Conservation (phyloP, 1,284 basidiomycete genomes). For the Rhizoctonia solani region DNA sequence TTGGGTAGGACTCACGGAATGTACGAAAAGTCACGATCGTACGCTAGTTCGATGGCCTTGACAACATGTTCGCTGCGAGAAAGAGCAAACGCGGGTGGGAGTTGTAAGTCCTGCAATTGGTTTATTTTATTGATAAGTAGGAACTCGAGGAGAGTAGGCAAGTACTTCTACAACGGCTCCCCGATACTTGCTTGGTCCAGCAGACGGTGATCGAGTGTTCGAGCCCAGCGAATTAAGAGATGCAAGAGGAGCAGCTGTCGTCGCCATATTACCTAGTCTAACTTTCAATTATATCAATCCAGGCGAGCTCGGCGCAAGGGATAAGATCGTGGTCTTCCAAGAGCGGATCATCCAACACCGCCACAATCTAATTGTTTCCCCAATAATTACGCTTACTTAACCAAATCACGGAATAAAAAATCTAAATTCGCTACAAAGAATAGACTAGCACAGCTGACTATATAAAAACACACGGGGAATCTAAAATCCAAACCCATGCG, state of each 20-base stretch:
- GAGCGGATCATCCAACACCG: too few species aligned
- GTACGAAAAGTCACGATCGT: conserved; percentile 88
- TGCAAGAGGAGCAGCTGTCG: conserved; percentile 16
- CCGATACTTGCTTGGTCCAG: conserved; percentile 62
- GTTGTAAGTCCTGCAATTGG: conserved; percentile 72
- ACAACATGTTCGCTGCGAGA: conserved; percentile 70
- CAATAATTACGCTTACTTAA: too few species aligned
- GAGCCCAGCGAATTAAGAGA: not conserved
- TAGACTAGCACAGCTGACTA: too few species aligned
- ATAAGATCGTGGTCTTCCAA: too few species aligned
- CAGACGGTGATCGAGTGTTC: not conserved
- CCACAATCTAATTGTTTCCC: too few species aligned
- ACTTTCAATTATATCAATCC: not conserved
- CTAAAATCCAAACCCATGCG: not conserved
- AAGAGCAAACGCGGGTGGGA: conserved; percentile 86
- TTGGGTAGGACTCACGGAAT: conserved; percentile 65
- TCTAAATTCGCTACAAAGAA: too few species aligned
- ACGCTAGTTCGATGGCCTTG: conserved; percentile 79
- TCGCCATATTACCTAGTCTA: conserved; percentile 3
- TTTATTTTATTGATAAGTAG: too few species aligned
- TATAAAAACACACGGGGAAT: too few species aligned
- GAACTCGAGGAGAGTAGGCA: conserved; percentile 7
- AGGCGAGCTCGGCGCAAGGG: too few species aligned
- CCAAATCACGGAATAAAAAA: too few species aligned
- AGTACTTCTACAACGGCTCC: conserved; percentile 79